Percentiles rank a stretch among this genome's conserved stretches.
phyloP scores from a whole-genome alignment of 331 rosid genomes.

The Pyrus hybrid region DNA sequence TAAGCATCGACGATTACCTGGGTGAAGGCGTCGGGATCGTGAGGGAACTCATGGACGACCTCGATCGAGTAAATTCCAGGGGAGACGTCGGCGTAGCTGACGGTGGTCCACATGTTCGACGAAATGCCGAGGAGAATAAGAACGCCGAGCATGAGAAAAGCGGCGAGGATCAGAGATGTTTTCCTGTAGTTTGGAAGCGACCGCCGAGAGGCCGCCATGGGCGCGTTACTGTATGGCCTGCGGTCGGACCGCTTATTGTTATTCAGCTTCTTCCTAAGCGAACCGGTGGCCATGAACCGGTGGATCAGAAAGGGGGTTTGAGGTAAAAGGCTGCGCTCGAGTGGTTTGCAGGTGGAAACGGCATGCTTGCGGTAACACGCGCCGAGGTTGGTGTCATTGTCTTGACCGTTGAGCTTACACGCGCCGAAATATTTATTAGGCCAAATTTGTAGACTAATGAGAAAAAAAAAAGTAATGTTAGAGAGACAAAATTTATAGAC shows the following conservation, averaged over 20 bases:
- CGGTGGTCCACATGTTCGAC: constrained; percentile 19
- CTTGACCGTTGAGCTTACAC: neutral
- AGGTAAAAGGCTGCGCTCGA: neutral
- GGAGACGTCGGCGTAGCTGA: constrained; percentile 1
- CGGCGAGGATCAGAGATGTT: constrained; percentile 21
- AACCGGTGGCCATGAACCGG: constrained; percentile 41
- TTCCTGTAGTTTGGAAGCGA: neutral
- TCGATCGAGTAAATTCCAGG: constrained; percentile 30
- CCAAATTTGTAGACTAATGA: no score
- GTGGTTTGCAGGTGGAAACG: neutral
- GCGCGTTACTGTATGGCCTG: neutral
- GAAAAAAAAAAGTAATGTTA: no score
- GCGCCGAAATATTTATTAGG: no score
- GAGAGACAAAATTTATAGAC: no score
- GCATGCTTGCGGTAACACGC: neutral
- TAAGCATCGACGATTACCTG: constrained; percentile 38
- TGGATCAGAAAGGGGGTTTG: neutral
- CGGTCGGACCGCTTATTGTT: constrained; percentile 26
- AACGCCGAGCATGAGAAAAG: constrained; percentile 17
- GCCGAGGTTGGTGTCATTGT: neutral
- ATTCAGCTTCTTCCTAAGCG: constrained; percentile 35
- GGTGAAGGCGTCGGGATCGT: constrained; percentile 76
- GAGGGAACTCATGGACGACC: constrained; percentile 75
- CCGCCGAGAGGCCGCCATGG: constrained; percentile 51
- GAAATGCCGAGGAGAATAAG: constrained; percentile 40